A percentile compares a stretch with the other conserved stretches of the same genome.
Conservation (phyloP, 1,284 basidiomycete species). For the Apiotrichum porosum region DNA sequence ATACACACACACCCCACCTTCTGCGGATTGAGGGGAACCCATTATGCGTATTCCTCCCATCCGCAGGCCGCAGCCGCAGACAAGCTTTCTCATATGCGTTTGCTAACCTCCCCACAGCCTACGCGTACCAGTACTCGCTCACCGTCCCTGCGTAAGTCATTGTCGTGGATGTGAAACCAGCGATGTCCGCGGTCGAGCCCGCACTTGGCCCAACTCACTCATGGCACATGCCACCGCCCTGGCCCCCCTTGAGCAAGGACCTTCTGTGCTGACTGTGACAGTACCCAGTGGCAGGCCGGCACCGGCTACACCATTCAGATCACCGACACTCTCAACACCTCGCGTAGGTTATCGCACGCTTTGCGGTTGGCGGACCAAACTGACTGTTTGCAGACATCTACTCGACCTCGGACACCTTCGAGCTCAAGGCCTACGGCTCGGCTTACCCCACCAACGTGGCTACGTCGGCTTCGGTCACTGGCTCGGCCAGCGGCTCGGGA, state of each 20-base stretch:
- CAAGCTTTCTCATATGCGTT: too few relatives aligned
- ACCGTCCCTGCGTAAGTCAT: neutral
- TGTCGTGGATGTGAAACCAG: too few relatives aligned
- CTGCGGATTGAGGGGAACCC: too few relatives aligned
- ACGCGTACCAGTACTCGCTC: conserved; percentile 1
- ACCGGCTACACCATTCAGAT: conserved; percentile 58
- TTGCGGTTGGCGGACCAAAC: neutral
- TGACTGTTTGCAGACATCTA: conserved; percentile 54
- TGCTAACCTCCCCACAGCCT: too few relatives aligned
- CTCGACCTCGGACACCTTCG: conserved; percentile 59
- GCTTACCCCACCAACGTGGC: conserved; percentile 54
- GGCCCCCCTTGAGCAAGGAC: neutral
- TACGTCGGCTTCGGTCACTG: neutral
- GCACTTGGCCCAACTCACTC: too few relatives aligned
- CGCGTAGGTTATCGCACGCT: conserved; percentile 50
- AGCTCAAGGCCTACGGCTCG: conserved; percentile 61
- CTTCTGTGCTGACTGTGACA: neutral
- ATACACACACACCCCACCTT: too few relatives aligned
- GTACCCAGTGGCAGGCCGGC: conserved; percentile 14
- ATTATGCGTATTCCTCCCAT: too few relatives aligned
- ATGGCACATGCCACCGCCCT: too few relatives aligned
- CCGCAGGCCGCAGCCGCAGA: too few relatives aligned
- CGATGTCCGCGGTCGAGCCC: too few relatives aligned
- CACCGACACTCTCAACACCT: conserved; percentile 57
- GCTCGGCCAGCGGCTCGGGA: neutral